phyloP scores from a whole-genome alignment of 2,329 filamentous ascomycete species.

The Ophiocordyceps sinensis region DNA sequence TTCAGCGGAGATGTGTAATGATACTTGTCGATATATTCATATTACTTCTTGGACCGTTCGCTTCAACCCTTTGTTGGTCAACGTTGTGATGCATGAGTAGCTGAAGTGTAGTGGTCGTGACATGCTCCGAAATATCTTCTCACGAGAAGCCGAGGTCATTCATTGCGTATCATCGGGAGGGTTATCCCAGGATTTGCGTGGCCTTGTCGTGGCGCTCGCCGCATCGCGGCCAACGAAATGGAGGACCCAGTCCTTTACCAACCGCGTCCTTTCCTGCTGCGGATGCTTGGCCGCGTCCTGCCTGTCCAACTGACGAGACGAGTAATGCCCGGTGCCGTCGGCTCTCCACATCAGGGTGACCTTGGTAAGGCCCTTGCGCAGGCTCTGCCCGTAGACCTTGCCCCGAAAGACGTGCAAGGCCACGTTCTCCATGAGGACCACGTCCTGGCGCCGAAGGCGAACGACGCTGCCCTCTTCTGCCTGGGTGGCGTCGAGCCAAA shows the following conservation, averaged over 20 bases:
- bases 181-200: conserved; percentile 19
- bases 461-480: conserved; percentile 17
- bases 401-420: conserved; percentile 61
- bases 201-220: conserved; percentile 4
- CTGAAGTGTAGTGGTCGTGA: no score
- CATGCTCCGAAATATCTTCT: no score
- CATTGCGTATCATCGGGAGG: conserved; percentile 27
- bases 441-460: conserved; percentile 52
- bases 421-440: conserved; percentile 67
- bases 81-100: no score
- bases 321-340: conserved; percentile 41
- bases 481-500: conserved; percentile 52
- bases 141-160: no score
- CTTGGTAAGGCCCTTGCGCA: conserved; percentile 56
- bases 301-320: conserved; percentile 28
- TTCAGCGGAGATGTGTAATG: no score
- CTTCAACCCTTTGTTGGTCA: no score
- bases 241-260: conserved; percentile 62
- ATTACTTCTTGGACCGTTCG: no score
- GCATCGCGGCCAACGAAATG: conserved; percentile 44
- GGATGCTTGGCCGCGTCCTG: conserved; percentile 18
- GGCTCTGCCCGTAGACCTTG: conserved; percentile 71
- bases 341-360: conserved; percentile 49
- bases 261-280: conserved; percentile 47
- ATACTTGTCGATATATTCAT: no score